phyloP scores from a whole-genome alignment of 495 filamentous ascomycete genomes.

The Daldinia vernicosa region DNA sequence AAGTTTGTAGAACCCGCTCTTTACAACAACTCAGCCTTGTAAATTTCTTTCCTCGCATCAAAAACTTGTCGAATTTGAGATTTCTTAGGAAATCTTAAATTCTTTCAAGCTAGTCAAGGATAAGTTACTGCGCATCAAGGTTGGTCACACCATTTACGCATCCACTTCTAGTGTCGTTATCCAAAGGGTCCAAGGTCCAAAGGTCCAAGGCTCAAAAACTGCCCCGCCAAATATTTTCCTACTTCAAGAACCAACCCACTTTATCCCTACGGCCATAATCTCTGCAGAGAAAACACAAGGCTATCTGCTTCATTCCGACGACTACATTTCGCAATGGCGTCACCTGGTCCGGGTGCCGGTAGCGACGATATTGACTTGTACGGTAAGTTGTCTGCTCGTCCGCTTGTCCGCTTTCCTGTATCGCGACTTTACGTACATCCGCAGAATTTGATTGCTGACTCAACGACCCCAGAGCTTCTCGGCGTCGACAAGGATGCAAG shows the following conservation, averaged over 20 bases:
- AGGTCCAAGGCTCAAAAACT: background rate
- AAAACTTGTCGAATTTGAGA: background rate
- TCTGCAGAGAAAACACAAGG: conserved; percentile 23
- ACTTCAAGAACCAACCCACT: conserved; percentile 16
- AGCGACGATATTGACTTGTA: conserved; percentile 72
- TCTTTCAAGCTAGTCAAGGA: background rate
- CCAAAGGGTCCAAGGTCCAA: background rate
- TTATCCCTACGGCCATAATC: conserved; percentile 31
- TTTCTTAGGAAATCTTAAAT: background rate
- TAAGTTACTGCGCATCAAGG: background rate
- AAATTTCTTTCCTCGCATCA: conserved; percentile 1
- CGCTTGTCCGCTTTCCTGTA: conserved; percentile 1
- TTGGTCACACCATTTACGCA: background rate
- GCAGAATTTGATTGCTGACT: conserved; percentile 29
- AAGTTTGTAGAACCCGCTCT: background rate
- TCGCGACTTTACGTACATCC: background rate
- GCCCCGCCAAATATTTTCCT: conserved; percentile 48
- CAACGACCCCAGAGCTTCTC: conserved; percentile 68
- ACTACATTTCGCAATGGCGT: conserved; percentile 46
- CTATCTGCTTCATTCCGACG: conserved; percentile 12
- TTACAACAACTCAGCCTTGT: conserved; percentile 5
- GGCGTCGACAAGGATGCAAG: conserved; percentile 73
- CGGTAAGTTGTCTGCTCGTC: conserved; percentile 59
- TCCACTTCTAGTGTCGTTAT: background rate
- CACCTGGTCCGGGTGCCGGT: conserved; percentile 45